Percentiles rank a stretch among this genome's conserved stretches.
phyloP scores from a whole-genome alignment of 371 early-diverging fungal genomes.

The Mortierella sp. region DNA sequence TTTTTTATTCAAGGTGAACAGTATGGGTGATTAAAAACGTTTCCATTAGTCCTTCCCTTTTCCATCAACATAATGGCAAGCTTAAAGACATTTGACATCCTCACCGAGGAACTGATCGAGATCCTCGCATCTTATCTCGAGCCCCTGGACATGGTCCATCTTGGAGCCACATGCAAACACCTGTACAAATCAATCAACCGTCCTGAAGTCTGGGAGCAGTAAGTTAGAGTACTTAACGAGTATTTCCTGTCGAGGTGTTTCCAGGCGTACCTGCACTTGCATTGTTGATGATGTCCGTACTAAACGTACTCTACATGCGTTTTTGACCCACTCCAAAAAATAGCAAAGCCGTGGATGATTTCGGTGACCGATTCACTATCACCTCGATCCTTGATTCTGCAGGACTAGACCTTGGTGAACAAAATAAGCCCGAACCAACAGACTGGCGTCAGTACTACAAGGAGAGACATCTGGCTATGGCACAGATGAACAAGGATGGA shows the following conservation, averaged over 20 bases:
- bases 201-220: conserved; percentile 52
- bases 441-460: conserved; percentile 62
- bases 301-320: too few species aligned
- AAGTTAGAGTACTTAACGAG: too few species aligned
- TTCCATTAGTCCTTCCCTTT: background rate
- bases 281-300: too few species aligned
- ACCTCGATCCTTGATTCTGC: conserved; percentile 59
- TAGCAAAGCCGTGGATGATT: conserved; percentile 65
- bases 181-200: conserved; percentile 25
- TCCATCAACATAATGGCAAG: background rate
- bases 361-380: conserved; percentile 66
- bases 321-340: background rate
- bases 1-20: too few species aligned
- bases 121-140: conserved; percentile 47
- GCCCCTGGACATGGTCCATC: conserved; percentile 44
- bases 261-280: too few species aligned
- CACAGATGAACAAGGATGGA: conserved; percentile 51
- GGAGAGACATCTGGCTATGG: conserved; percentile 43
- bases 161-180: conserved; percentile 45
- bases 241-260: too few species aligned
- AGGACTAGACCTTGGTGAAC: conserved; percentile 60
- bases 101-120: conserved; percentile 43
- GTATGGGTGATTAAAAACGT: too few species aligned
- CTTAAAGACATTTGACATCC: conserved; percentile 39
- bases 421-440: conserved; percentile 58